phyloP scores from a whole-genome alignment of 768 basidiomycete genomes.

The Pisolithus tinctorius region DNA sequence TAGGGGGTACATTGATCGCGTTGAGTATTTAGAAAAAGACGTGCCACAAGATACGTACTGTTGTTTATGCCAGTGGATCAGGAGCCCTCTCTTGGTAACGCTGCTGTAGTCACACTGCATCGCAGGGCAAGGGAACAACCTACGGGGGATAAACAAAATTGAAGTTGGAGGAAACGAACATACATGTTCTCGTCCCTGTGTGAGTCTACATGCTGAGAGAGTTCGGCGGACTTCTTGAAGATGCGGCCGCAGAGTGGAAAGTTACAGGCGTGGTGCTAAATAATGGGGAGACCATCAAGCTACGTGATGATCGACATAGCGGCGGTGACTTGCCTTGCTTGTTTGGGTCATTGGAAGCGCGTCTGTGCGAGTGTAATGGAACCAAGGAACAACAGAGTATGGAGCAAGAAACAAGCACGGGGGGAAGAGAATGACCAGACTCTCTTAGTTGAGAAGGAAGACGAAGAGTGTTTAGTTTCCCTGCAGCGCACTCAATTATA shows the following conservation, averaged over 20 bases:
- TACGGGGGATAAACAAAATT: background rate
- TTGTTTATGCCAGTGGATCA: slow-evolving; percentile 10
- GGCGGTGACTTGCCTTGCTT: slow-evolving; percentile 4
- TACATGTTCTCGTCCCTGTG: slow-evolving; percentile 13
- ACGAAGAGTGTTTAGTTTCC: background rate
- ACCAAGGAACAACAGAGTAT: background rate
- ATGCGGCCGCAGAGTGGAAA: slow-evolving; percentile 4
- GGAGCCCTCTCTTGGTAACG: slow-evolving; percentile 15
- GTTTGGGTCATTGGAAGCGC: slow-evolving; percentile 4
- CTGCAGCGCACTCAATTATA: slow-evolving; percentile 3
- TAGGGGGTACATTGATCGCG: too few species aligned
- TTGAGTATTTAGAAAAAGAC: too few species aligned
- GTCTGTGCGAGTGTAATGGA: background rate
- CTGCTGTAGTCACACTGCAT: slow-evolving; percentile 11
- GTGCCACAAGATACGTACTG: slow-evolving; percentile 10
- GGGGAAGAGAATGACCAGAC: slow-evolving; percentile 15
- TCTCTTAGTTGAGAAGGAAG: slow-evolving; percentile 3
- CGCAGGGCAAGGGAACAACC: slow-evolving; percentile 13
- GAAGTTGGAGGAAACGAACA: background rate
- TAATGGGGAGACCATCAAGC: too few species aligned
- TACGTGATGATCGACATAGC: background rate
- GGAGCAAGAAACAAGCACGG: background rate
- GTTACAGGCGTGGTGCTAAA: slow-evolving; percentile 12
- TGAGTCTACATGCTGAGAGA: slow-evolving; percentile 16
- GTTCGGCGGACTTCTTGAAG: slow-evolving; percentile 13